Evolutionary conservation across 768 basidiomycete species (phyloP).

Genomic region (Mycena indigotica): DNA sequence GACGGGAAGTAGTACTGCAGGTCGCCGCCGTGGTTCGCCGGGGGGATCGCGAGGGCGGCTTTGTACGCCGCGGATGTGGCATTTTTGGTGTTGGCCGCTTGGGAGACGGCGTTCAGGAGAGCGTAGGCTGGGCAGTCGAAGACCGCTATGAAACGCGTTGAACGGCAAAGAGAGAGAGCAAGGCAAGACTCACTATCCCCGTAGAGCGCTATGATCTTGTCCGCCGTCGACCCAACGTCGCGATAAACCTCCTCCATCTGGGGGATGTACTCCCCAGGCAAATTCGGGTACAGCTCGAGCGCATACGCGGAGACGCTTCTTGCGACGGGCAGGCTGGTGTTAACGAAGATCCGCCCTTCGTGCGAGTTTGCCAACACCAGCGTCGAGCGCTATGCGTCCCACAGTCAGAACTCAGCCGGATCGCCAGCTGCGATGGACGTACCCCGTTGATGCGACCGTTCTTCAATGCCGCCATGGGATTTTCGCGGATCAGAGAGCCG

Average conservation of each 20-base stretch:
- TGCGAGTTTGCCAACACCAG: conserved; percentile 28
- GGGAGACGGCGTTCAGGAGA: conserved; percentile 27
- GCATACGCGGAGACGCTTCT: conserved; percentile 15
- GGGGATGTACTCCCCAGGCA: conserved; percentile 1
- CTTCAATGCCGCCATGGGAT: conserved; percentile 29
- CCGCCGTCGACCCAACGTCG: conserved; percentile 4
- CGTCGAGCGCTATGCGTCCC: conserved; percentile 37
- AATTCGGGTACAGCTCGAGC: conserved; percentile 21
- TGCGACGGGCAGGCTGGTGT: conserved; percentile 10
- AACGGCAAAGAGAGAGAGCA: background rate
- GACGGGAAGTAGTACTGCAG: conserved; percentile 11
- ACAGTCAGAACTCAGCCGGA: background rate
- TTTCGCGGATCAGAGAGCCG: conserved; percentile 34
- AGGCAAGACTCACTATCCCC: conserved; percentile 22
- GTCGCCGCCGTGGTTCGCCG: conserved; percentile 20
- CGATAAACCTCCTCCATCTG: conserved; percentile 17
- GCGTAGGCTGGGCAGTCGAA: conserved; percentile 33
- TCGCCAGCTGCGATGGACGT: background rate
- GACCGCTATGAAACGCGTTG: conserved; percentile 8
- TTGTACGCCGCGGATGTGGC: background rate
- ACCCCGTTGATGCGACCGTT: conserved; percentile 34
- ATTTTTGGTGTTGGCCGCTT: background rate
- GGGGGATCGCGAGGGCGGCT: conserved; percentile 28
- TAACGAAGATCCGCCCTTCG: conserved; percentile 30
- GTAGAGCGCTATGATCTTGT: conserved; percentile 1